Evolutionary conservation across 371 early-diverging fungal species (phyloP).

Genomic region (Blakeslea trispora): DNA sequence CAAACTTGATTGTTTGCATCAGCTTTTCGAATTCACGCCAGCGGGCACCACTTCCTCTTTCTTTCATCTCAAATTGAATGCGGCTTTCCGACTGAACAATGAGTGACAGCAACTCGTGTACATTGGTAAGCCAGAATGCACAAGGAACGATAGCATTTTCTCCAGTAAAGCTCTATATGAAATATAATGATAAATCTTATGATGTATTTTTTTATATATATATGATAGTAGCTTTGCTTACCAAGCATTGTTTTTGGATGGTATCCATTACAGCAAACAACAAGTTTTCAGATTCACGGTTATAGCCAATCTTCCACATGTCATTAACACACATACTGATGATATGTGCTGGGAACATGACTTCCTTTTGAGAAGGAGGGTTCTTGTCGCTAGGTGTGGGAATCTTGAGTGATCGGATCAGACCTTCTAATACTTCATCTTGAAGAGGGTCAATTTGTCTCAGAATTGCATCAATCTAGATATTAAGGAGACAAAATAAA

Average conservation of each 20-base stretch:
- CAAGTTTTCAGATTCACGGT: slow-evolving; percentile 78
- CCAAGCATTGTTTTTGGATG: slow-evolving; percentile 75
- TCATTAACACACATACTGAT: slow-evolving; percentile 83
- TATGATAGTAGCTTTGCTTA: slow-evolving; percentile 22
- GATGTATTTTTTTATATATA: background rate
- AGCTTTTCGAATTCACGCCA: slow-evolving; percentile 58
- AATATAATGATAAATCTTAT: background rate
- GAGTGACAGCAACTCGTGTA: slow-evolving; percentile 83
- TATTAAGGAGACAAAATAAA: slow-evolving; percentile 7
- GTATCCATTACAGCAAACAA: slow-evolving; percentile 86
- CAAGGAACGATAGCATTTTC: slow-evolving; percentile 66
- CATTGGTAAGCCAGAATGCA: slow-evolving; percentile 93
- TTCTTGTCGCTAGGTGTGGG: slow-evolving; percentile 85
- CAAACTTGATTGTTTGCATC: slow-evolving; percentile 60
- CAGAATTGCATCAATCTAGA: slow-evolving; percentile 54
- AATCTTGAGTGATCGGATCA: slow-evolving; percentile 85
- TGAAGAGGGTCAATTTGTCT: slow-evolving; percentile 77
- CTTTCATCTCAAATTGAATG: slow-evolving; percentile 36
- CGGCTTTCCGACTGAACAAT: slow-evolving; percentile 40
- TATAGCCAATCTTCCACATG: slow-evolving; percentile 82
- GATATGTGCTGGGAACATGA: slow-evolving; percentile 92
- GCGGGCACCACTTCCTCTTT: slow-evolving; percentile 25
- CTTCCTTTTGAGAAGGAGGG: slow-evolving; percentile 79
- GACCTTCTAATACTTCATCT: slow-evolving; percentile 85
- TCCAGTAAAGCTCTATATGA: slow-evolving; percentile 33